phyloP scores from a whole-genome alignment of 192 early-diverging fungal genomes.

The Phycomyces nitens region DNA sequence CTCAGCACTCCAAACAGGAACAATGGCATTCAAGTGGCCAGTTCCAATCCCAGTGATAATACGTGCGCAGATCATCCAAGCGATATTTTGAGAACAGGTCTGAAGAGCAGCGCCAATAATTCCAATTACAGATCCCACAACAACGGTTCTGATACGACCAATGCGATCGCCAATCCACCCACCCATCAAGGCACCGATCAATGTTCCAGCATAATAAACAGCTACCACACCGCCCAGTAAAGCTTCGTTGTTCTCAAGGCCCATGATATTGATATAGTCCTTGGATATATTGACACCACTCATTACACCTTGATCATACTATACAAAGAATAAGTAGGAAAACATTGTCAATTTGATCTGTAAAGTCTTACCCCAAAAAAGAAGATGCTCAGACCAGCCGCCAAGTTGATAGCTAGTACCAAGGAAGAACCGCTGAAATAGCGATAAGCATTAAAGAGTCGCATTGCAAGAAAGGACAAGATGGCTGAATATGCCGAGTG shows the following conservation, averaged over 20 bases:
- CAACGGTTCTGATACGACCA: conserved; percentile 28
- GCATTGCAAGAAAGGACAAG: no score
- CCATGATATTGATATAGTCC: conserved; percentile 25
- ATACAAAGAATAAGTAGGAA: not conserved
- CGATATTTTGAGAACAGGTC: conserved; percentile 26
- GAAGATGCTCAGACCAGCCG: conserved; percentile 30
- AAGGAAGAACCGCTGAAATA: conserved; percentile 11
- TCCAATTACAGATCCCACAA: conserved; percentile 18
- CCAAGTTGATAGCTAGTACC: conserved; percentile 21
- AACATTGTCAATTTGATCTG: not conserved
- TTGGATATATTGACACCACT: conserved; percentile 21
- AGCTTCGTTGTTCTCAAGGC: conserved; percentile 17
- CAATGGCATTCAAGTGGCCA: conserved; percentile 32
- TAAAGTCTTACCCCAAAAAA: conserved; percentile 28
- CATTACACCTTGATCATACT: conserved; percentile 37
- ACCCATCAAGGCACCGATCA: conserved; percentile 31
- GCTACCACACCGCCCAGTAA: conserved; percentile 30
- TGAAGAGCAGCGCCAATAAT: conserved; percentile 28
- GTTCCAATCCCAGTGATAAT: conserved; percentile 31
- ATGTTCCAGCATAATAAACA: conserved; percentile 24
- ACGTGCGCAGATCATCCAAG: conserved; percentile 30
- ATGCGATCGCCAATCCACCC: conserved; percentile 33
- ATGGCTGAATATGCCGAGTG: no score
- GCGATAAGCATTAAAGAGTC: no score
- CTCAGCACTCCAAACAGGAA: conserved; percentile 34